Conservation (phyloP, 2,329 filamentous ascomycete species). For the Stenocarpella maydis region DNA sequence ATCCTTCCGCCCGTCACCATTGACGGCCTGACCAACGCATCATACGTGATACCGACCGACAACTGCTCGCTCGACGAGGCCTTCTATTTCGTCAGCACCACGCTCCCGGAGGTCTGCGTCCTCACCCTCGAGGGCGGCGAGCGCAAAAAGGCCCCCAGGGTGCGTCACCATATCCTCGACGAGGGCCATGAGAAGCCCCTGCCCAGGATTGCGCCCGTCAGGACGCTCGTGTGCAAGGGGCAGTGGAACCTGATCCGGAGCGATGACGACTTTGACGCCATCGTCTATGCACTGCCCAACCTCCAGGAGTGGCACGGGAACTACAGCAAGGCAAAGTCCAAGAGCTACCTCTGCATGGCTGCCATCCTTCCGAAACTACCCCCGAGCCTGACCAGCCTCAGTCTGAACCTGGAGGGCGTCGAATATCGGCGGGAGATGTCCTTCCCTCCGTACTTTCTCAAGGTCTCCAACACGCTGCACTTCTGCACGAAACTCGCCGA, state of each 20-base stretch:
- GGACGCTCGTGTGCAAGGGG: slow-evolving; percentile 75
- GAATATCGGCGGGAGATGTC: slow-evolving; percentile 73
- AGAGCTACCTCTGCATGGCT: slow-evolving; percentile 76
- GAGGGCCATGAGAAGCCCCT: slow-evolving; percentile 37
- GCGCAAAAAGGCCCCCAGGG: slow-evolving; percentile 76
- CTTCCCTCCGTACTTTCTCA: slow-evolving; percentile 67
- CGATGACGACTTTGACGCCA: slow-evolving; percentile 67
- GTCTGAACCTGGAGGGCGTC: slow-evolving; percentile 71
- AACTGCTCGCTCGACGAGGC: slow-evolving; percentile 77
- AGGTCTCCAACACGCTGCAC: slow-evolving; percentile 67
- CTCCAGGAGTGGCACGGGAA: slow-evolving; percentile 70
- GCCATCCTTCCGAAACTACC: slow-evolving; percentile 68
- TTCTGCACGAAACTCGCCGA: slow-evolving; percentile 71
- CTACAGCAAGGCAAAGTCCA: slow-evolving; percentile 76
- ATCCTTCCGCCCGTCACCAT: slow-evolving; percentile 61
- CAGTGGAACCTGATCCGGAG: slow-evolving; percentile 80
- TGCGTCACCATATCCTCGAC: slow-evolving; percentile 60
- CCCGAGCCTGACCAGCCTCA: slow-evolving; percentile 66
- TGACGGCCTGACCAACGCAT: slow-evolving; percentile 64
- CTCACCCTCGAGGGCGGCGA: slow-evolving; percentile 81
- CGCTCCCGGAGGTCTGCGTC: slow-evolving; percentile 68
- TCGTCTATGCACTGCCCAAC: slow-evolving; percentile 70
- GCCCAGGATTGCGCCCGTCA: slow-evolving; percentile 60
- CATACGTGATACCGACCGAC: slow-evolving; percentile 67
- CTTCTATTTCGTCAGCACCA: slow-evolving; percentile 67